phyloP scores from a whole-genome alignment of 106 monocot genomes.

The Phalaenopsis aphrodite region DNA sequence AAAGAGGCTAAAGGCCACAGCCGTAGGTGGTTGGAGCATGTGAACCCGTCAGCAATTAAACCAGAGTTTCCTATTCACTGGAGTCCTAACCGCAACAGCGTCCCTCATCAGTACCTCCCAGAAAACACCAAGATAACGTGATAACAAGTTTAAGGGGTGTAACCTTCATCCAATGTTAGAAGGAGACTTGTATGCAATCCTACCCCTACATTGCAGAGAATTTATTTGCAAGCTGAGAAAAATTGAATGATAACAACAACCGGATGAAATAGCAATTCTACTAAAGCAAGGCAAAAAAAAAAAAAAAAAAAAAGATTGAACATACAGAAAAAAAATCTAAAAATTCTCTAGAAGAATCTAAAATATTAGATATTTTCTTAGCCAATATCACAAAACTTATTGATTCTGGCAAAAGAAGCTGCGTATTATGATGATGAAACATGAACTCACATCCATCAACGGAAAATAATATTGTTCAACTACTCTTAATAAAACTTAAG shows the following conservation, averaged over 20 bases:
- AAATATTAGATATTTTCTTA: background rate
- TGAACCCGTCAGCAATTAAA: too few species aligned
- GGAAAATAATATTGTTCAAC: background rate
- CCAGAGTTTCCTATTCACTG: too few species aligned
- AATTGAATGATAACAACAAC: background rate
- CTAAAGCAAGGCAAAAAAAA: background rate
- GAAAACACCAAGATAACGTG: background rate
- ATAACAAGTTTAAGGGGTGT: background rate
- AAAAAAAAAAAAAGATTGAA: too few species aligned
- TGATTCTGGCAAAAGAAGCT: background rate
- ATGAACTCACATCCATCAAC: too few species aligned
- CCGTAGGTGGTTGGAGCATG: too few species aligned
- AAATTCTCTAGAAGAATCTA: background rate
- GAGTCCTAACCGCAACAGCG: too few species aligned
- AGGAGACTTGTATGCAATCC: too few species aligned
- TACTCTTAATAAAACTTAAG: background rate
- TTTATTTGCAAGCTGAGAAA: background rate
- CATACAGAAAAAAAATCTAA: background rate
- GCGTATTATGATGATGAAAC: background rate
- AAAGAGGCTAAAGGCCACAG: too few species aligned
- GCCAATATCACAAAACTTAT: background rate
- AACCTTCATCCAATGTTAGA: background rate
- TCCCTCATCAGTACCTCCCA: background rate
- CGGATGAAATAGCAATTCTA: background rate
- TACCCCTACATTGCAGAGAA: background rate